Evolutionary conservation across 2,329 filamentous ascomycete genomes (phyloP), one percentile per base, ranked within the genome.

Genomic region (Xylariaceae sp.): DNA sequence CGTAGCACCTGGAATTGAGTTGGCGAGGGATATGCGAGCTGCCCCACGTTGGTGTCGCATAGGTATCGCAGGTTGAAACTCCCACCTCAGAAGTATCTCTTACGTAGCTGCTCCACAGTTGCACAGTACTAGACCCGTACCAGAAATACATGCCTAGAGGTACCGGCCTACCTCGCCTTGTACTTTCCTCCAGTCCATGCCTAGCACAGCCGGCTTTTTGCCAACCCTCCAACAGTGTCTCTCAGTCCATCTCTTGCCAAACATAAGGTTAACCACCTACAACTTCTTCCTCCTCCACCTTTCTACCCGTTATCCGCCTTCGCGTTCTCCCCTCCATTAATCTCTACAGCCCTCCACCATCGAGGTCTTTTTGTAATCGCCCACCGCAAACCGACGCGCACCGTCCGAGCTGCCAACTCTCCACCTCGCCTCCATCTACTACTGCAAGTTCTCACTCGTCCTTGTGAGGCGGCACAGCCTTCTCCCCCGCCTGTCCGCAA

Each of bases 391-490:
- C 53, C 51, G 23, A 48, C 53, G 53, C 39, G 45, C 55, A 53
- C 13, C 23, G 23, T 30, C 23, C 23, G 23, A 30, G 23, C 23
- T 30, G 23, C 23, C 23, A 30, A 30, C 23, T 34, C 50, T 30
- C 51, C 45, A n/a, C 51, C 48, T 48, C 44, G 47, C 49, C 37
- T 51, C 44, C 45, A 11, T 34, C 61, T 52, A 13, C 59, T 53
- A 62, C 58, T 67, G 63, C 68, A 66, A 67, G 63, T 56, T 45
- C 60, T 52, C 60, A 60, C 34, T 58, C 56, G 62, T 59, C 58
- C 58, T 60, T 53, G 60, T 64, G 62, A 67, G 65, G 67, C 67
- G 67, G 66, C 65, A 65, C 63, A 68, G 68, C 67, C 68, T 69
- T 66, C 60, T 41, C 61, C 59, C 57, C 50, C 59, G 60, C 53